These are phyloP conservation scores for Mrakiaceae sp. DNA, from an alignment of 1,284 basidiomycete species.

Conservation along the genomic window DNA sequence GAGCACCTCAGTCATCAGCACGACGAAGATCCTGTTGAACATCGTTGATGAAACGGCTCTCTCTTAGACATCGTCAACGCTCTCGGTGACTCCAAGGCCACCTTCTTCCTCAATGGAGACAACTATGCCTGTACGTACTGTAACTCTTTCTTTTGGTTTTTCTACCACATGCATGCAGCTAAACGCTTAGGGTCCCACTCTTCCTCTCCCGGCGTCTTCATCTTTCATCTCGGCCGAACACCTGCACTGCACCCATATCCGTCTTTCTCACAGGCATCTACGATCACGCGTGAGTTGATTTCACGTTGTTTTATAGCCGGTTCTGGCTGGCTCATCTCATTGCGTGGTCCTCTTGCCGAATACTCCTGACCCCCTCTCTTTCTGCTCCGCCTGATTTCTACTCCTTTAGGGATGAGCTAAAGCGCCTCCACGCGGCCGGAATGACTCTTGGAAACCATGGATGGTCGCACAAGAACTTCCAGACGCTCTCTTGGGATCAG, in stretches of 20 bases:
- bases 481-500: slow-evolving; percentile 33
- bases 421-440: slow-evolving; percentile 34
- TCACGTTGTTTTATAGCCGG: too few species aligned
- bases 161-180: too few species aligned
- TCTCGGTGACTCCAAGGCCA: slow-evolving; percentile 40
- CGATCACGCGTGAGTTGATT: slow-evolving; percentile 24
- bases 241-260: slow-evolving; percentile 33
- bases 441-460: slow-evolving; percentile 48
- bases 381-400: slow-evolving; percentile 24
- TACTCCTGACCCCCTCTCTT: not conserved
- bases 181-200: too few species aligned
- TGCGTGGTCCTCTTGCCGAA: not conserved
- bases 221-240: slow-evolving; percentile 25
- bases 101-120: slow-evolving; percentile 46
- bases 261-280: slow-evolving; percentile 38
- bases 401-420: slow-evolving; percentile 23
- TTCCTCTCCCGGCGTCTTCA: not conserved
- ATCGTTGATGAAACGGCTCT: too few species aligned
- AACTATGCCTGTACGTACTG: not conserved
- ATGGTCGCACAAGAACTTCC: slow-evolving; percentile 45
- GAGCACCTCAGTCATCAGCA: too few species aligned
- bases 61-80: slow-evolving; percentile 34
- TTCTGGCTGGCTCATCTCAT: too few species aligned
- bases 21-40: too few species aligned
- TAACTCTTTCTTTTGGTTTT: too few species aligned